Evolutionary conservation across 768 basidiomycete species (phyloP), one percentile per base, ranked within the genome.

Genomic region (Chlorophyllum brunneum): DNA sequence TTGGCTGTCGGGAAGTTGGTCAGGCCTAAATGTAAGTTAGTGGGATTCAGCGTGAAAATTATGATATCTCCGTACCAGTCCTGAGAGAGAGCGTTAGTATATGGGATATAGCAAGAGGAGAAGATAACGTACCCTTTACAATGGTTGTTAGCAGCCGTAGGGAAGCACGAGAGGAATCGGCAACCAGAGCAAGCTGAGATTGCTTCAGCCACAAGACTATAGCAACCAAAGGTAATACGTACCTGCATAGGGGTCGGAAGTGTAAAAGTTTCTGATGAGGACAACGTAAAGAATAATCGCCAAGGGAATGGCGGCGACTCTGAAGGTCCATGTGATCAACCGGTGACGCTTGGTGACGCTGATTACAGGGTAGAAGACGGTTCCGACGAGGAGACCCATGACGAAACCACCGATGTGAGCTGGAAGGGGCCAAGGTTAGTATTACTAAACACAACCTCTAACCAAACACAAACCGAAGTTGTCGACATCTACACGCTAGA

Each of bases 161-260:
- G 95, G 65, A 95, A 82, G 60, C 95, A 97, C 1, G 91, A 93
- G 4, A 97, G 70, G 66, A 91, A 97, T 44, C 91, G 82, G 65
- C 94, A 97, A 58, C 93, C 88, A 47, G 83, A 75, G 65, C 91
- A 93, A 24, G 91, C 92, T 91, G 50, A 50, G 40, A 5, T 34
- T 20, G 43, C 57, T 9, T 55, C 44, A 36, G 20, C 52, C 27
- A 30, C 5, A 22, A 4, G 15, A 18, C 20, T 15, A n/a, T 30
- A 22, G 23, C 53, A 50, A 10, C 38, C 54, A 54, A 39, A 55
- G 15, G 16, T 39, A 15, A 49, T 44, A 68, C 80, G 54, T 71
- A 82, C 92, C 91, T 10, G 85, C 85, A 63, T 88, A 88, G 26
- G 94, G 91, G 65, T 97, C 78, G 38, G 81, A 82, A 1, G 82